phyloP scores from a whole-genome alignment of 148 eudicot species.

The Camellia granthamiana region DNA sequence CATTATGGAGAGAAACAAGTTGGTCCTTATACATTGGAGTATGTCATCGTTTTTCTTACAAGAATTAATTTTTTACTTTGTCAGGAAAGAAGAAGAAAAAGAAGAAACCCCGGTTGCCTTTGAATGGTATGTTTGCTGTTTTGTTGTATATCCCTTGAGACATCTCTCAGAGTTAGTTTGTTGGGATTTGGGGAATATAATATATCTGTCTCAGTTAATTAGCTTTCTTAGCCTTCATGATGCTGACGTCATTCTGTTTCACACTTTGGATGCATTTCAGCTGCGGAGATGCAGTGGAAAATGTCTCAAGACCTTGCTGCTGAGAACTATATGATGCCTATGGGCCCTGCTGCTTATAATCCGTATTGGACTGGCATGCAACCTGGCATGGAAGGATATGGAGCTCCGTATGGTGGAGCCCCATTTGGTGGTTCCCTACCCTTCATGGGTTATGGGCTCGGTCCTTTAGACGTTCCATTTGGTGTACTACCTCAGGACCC shows the following conservation, averaged over 20 bases:
- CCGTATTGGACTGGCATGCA: slow-evolving; percentile 82
- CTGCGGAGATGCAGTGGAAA: slow-evolving; percentile 82
- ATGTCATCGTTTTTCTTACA: slow-evolving; percentile 3
- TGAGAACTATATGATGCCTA: slow-evolving; percentile 59
- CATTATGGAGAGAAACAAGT: not conserved
- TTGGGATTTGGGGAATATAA: not conserved
- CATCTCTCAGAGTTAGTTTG: not conserved
- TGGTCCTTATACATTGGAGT: not conserved
- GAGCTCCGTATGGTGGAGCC: slow-evolving; percentile 37
- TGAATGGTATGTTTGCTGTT: slow-evolving; percentile 36
- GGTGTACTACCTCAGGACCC: slow-evolving; percentile 62
- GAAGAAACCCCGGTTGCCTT: slow-evolving; percentile 63
- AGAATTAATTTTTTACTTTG: slow-evolving; percentile 9
- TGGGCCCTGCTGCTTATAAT: slow-evolving; percentile 57
- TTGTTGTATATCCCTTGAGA: not conserved
- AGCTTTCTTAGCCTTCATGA: slow-evolving; percentile 11
- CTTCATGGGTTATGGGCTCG: slow-evolving; percentile 62
- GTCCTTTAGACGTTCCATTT: slow-evolving; percentile 68
- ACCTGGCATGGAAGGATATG: slow-evolving; percentile 57
- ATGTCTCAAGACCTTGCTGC: slow-evolving; percentile 46
- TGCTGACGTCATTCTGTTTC: not conserved
- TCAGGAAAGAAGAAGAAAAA: slow-evolving; percentile 80
- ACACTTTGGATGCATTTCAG: slow-evolving; percentile 31
- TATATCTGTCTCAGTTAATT: not conserved
- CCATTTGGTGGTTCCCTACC: slow-evolving; percentile 44